Percentiles rank a stretch among this genome's conserved stretches.
Conservation (phyloP, 441 rosid species). For the Oxalis stricta region DNA sequence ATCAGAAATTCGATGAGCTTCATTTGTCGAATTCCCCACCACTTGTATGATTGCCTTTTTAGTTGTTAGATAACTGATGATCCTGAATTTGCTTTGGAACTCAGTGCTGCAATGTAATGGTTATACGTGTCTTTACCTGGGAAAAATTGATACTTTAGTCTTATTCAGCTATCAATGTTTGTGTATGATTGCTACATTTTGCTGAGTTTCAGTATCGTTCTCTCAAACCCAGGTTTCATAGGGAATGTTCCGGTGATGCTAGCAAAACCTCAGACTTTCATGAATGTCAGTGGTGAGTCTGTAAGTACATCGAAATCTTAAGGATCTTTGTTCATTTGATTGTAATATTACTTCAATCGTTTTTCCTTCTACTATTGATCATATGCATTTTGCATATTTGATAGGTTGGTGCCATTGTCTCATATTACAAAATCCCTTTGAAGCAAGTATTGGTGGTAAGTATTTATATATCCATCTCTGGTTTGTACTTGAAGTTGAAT, state of each 20-base stretch:
- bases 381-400: constrained; percentile 11
- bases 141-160: too few relatives aligned
- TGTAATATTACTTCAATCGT: constrained; percentile 2
- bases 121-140: too few relatives aligned
- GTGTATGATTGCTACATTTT: too few relatives aligned
- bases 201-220: constrained; percentile 4
- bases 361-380: constrained; percentile 2
- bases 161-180: too few relatives aligned
- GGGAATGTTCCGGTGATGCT: constrained; percentile 78
- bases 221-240: constrained; percentile 38
- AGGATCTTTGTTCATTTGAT: constrained; percentile 11
- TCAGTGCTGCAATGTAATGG: too few relatives aligned
- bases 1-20: too few relatives aligned
- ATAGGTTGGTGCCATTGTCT: constrained; percentile 76
- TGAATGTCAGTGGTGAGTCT: constrained; percentile 93
- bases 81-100: too few relatives aligned
- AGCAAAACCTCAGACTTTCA: constrained; percentile 91
- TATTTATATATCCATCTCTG: constrained; percentile 2
- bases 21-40: too few relatives aligned
- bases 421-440: constrained; percentile 77
- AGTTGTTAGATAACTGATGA: too few relatives aligned
- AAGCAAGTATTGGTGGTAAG: constrained; percentile 88
- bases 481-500: constrained; percentile 1
- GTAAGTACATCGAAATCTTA: constrained; percentile 50
- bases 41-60: too few relatives aligned